Conservation (phyloP, 345 rosid species). For the Bruguiera gymnorhiza region DNA sequence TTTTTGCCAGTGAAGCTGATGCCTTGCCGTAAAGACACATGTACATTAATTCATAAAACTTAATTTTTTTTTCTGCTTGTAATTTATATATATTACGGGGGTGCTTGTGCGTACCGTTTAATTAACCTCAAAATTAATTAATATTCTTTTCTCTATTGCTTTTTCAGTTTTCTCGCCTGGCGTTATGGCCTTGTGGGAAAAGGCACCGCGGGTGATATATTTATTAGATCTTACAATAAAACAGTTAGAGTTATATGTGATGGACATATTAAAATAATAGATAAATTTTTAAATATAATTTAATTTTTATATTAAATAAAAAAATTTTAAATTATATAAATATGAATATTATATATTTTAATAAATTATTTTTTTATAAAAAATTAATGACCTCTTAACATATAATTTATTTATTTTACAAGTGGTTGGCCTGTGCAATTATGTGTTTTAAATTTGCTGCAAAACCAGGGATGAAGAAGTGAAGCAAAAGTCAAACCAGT, state of each 20-base stretch:
- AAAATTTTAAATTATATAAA: too few species aligned
- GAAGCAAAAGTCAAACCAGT: conserved; percentile 78
- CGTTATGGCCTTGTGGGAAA: conserved; percentile 39
- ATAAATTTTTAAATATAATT: too few species aligned
- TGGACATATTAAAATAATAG: too few species aligned
- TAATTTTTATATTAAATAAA: too few species aligned
- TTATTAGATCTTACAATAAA: not conserved
- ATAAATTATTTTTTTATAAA: too few species aligned
- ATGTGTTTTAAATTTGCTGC: conserved; percentile 6
- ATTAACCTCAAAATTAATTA: conserved; percentile 24
- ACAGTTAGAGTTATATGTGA: not conserved
- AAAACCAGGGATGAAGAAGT: conserved; percentile 56
- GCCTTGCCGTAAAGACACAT: conserved; percentile 14
- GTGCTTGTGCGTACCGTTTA: conserved; percentile 33
- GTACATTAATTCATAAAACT: not conserved
- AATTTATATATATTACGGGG: not conserved
- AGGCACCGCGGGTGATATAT: conserved; percentile 11
- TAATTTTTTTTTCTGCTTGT: not conserved
- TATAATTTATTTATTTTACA: not conserved
- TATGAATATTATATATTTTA: too few species aligned
- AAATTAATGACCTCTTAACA: too few species aligned
- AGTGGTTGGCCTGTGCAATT: not conserved
- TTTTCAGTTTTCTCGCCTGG: conserved; percentile 47
- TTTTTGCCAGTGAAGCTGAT: conserved; percentile 6
- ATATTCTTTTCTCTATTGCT: conserved; percentile 3